Evolutionary conservation across 1,284 basidiomycete species (phyloP).

Genomic region (Boletus sp.): DNA sequence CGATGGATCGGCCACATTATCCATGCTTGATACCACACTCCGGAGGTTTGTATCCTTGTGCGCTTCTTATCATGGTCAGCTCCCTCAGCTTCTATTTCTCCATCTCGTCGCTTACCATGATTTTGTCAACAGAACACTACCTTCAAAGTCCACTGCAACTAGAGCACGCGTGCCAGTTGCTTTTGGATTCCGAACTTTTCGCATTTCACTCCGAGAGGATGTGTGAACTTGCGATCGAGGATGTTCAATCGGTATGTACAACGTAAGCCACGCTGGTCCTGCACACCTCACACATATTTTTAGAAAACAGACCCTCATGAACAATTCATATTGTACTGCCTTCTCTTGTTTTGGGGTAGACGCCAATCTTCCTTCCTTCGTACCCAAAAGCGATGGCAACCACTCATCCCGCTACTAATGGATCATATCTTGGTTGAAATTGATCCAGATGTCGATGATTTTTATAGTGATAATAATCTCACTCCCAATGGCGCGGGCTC

Average conservation of each 20-base stretch:
- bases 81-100: slow-evolving; percentile 6
- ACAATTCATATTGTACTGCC: slow-evolving; percentile 76
- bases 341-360: slow-evolving; percentile 75
- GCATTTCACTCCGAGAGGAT: slow-evolving; percentile 85
- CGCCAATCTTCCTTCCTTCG: slow-evolving; percentile 69
- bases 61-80: slow-evolving; percentile 80
- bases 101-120: slow-evolving; percentile 10
- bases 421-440: slow-evolving; percentile 71
- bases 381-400: slow-evolving; percentile 76
- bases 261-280: neutral
- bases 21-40: slow-evolving; percentile 73
- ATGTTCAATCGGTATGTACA: slow-evolving; percentile 60
- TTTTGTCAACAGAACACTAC: slow-evolving; percentile 60
- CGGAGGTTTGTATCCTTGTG: slow-evolving; percentile 75
- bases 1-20: slow-evolving; percentile 58
- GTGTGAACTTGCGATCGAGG: slow-evolving; percentile 71
- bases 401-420: slow-evolving; percentile 78
- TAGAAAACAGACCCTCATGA: slow-evolving; percentile 87
- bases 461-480: slow-evolving; percentile 43
- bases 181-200: slow-evolving; percentile 83
- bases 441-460: slow-evolving; percentile 62
- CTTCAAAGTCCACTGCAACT: slow-evolving; percentile 77
- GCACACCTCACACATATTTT: slow-evolving; percentile 7
- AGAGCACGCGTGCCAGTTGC: slow-evolving; percentile 69
- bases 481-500: slow-evolving; percentile 35